Base-by-base conservation (phyloP, 2,329 filamentous ascomycete species). In the Aciculosporium take region DNA sequence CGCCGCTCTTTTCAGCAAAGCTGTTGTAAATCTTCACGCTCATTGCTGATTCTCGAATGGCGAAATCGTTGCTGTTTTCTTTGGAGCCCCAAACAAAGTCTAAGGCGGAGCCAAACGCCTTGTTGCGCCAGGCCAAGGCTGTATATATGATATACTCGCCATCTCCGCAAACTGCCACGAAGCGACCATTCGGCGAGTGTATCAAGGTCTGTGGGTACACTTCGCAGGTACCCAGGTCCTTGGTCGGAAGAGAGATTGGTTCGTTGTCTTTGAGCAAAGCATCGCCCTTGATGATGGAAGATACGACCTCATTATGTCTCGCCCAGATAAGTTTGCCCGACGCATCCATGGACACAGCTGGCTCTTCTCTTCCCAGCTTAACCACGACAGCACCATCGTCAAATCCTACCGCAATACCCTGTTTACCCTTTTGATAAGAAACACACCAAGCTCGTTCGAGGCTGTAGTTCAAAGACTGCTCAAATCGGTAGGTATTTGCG, bases 91-190 rank as follows among this genome's bases (percentile, higher is more conserved):
- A 98, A 9, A 84, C 88, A 60, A 98, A 98, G 64, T 98, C 91
- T 40, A 96, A 67, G 6, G 89, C 91, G 31, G 85, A 88, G 18
- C 91, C 91, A 55, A 98, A 98, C 3, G 87, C 87, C 68, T 96
- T 95, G 65, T 98, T 96, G 58, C 91, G 80, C 75, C 93, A 94
- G 3, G 89, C 89, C 44, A 96, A 73, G 42, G 91, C 88, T 23
- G 91, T 96, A 67, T 96, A 96, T 55, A 96, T 94, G 60, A 96
- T 96, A 66, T 95, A 98, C 63, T 98, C 91, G 47, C 91, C 91
- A 58, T 98, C 91, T 50, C 91, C 91, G 50, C 89, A 96, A 37
- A 72, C 69, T 15, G 69, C 61, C 37, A 91, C 84, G 51, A 91
- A 91, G 46, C 87, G 79, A 39, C 87, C 87, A 53, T 98, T 98